Conservation (phyloP, 2,329 filamentous ascomycete genomes). For the Fusarium phyllophilum region DNA sequence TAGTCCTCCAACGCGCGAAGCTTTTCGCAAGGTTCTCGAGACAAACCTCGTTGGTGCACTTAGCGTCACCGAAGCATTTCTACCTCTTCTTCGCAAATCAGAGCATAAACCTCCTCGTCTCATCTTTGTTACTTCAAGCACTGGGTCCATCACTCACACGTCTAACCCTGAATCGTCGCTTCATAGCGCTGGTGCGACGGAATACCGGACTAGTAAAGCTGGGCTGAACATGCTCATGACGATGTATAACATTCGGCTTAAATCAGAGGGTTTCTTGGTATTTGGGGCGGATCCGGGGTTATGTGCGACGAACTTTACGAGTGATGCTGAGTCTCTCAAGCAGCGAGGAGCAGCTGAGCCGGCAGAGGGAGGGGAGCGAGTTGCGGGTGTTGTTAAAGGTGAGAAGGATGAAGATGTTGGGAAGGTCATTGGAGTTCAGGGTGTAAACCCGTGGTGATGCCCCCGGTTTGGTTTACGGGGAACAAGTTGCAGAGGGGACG, state of each 20-base stretch:
- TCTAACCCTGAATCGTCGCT: neutral
- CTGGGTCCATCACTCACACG: neutral
- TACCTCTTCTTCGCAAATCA: neutral
- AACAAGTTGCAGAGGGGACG: fast-evolving
- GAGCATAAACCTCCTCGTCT: conserved; percentile 5
- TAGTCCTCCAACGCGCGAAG: conserved; percentile 1
- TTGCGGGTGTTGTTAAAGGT: neutral
- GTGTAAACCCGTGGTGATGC: neutral
- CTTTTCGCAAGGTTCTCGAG: neutral
- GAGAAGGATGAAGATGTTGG: neutral
- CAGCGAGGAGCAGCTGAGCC: conserved; percentile 5
- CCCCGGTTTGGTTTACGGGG: fast-evolving
- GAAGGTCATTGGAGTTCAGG: neutral
- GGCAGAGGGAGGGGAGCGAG: neutral
- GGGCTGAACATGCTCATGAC: conserved; percentile 19
- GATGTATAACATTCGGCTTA: neutral
- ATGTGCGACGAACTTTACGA: conserved; percentile 7
- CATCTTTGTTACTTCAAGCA: conserved; percentile 13
- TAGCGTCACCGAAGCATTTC: neutral
- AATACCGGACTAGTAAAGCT: conserved; percentile 16
- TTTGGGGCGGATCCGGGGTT: conserved; percentile 4
- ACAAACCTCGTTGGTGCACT: conserved; percentile 14
- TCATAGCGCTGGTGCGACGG: neutral
- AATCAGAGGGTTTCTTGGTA: neutral
- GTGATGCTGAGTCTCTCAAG: neutral